Percentiles rank a stretch among this genome's conserved stretches.
Evolutionary conservation across 306 rosid genomes (phyloP).

Genomic region (Gastrolobium villosum): DNA sequence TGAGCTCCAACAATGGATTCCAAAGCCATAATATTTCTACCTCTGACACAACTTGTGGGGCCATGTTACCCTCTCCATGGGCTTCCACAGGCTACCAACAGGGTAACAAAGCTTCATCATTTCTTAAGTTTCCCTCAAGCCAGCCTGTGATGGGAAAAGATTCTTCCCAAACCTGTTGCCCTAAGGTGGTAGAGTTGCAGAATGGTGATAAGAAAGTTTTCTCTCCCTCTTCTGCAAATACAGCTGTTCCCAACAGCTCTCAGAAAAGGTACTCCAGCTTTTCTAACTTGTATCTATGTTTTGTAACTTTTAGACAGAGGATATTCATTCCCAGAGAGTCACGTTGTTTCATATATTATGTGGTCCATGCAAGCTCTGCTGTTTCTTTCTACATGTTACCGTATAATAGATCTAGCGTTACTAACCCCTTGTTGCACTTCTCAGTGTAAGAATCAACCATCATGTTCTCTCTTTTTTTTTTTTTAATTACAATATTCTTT

Average conservation of each 20-base stretch:
- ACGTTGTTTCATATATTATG: slow-evolving; percentile 41
- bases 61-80: slow-evolving; percentile 59
- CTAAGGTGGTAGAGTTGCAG: slow-evolving; percentile 65
- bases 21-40: slow-evolving; percentile 42
- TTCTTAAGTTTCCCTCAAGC: slow-evolving; percentile 59
- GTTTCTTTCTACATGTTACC: slow-evolving; percentile 34
- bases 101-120: slow-evolving; percentile 51
- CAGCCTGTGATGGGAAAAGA: slow-evolving; percentile 57
- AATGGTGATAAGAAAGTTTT: slow-evolving; percentile 57
- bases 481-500: slow-evolving; percentile 31
- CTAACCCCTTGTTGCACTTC: slow-evolving; percentile 39
- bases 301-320: slow-evolving; percentile 63
- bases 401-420: slow-evolving; percentile 49
- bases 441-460: slow-evolving; percentile 32
- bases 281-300: slow-evolving; percentile 38
- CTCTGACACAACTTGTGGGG: not conserved
- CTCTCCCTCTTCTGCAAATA: slow-evolving; percentile 69
- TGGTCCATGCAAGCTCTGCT: slow-evolving; percentile 68
- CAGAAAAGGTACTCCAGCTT: slow-evolving; percentile 84
- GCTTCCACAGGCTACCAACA: slow-evolving; percentile 44
- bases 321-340: slow-evolving; percentile 66
- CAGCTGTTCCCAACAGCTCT: slow-evolving; percentile 88
- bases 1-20: slow-evolving; percentile 44
- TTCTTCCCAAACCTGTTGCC: slow-evolving; percentile 58
- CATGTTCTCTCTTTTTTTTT: not conserved